phyloP scores from a whole-genome alignment of 805 yeast genomes.

The Torulaspora maleeae region DNA sequence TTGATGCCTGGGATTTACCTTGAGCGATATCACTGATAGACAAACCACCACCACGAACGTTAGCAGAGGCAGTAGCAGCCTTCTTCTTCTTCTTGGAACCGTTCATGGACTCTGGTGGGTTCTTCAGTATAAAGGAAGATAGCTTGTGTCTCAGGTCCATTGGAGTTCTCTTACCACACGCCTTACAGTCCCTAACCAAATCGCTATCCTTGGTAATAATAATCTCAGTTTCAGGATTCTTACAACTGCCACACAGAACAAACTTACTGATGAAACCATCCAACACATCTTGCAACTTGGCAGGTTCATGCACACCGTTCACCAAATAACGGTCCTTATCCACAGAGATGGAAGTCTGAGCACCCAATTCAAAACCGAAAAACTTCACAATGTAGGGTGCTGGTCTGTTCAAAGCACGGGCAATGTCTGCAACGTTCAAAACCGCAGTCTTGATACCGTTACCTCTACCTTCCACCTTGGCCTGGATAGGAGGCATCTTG shows the following conservation, averaged over 20 bases:
- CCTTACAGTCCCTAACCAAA: constrained; percentile 90
- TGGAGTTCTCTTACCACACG: constrained; percentile 87
- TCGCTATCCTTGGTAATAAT: constrained; percentile 61
- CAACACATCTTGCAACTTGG: constrained; percentile 84
- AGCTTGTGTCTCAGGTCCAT: constrained; percentile 85
- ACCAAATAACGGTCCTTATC: constrained; percentile 82
- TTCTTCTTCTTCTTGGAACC: constrained; percentile 59
- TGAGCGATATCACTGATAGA: constrained; percentile 75
- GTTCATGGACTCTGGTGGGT: constrained; percentile 68
- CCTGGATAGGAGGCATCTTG: constrained; percentile 97
- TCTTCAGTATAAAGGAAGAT: constrained; percentile 80
- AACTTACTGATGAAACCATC: constrained; percentile 93
- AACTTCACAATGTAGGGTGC: constrained; percentile 86
- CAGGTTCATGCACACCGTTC: constrained; percentile 90
- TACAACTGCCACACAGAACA: constrained; percentile 90
- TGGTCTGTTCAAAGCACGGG: constrained; percentile 91
- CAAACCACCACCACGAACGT: constrained; percentile 82
- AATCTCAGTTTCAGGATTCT: constrained; percentile 96
- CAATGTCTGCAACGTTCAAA: constrained; percentile 85
- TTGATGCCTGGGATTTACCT: constrained; percentile 37
- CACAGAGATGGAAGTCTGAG: constrained; percentile 82
- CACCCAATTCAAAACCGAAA: constrained; percentile 96
- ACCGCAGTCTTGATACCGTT: constrained; percentile 98
- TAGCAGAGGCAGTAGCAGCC: constrained; percentile 85
- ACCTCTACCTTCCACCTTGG: constrained; percentile 98